A percentile compares a stretch with the other conserved stretches of the same genome.
phyloP scores from a whole-genome alignment of 306 rosid species.

The Neltuma alba region DNA sequence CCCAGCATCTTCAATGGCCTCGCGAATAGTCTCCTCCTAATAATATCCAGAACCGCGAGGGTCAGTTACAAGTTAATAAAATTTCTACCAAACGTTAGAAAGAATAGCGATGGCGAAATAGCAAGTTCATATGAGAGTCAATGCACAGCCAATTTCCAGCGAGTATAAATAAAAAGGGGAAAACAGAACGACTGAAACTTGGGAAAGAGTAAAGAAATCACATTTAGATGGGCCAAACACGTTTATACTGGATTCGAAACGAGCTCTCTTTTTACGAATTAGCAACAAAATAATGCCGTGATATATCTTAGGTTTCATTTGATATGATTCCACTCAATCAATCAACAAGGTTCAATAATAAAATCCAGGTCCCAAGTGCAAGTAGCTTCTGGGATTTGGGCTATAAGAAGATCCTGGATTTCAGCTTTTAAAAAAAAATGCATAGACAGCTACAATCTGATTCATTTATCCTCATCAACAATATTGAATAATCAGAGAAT shows the following conservation, averaged over 20 bases:
- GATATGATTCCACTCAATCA: not conserved
- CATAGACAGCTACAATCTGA: not conserved
- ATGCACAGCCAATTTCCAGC: not conserved
- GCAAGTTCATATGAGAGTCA: not conserved
- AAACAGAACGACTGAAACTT: not conserved
- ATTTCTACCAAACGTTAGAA: not conserved
- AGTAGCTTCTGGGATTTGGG: not conserved
- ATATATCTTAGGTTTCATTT: not conserved
- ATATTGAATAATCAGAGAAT: not conserved
- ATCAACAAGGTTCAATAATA: not conserved
- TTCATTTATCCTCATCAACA: not conserved
- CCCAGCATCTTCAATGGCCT: slow-evolving; percentile 75
- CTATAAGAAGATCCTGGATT: not conserved
- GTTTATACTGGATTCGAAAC: not conserved
- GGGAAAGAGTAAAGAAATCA: not conserved
- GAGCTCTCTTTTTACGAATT: not conserved
- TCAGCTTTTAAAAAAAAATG: not conserved
- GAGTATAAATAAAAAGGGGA: not conserved
- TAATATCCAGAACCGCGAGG: not conserved
- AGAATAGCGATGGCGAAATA: not conserved
- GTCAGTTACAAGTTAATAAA: not conserved
- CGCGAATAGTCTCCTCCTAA: slow-evolving; percentile 70
- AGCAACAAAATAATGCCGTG: not conserved
- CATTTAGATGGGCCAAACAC: not conserved
- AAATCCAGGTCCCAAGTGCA: not conserved